These are phyloP conservation scores for Petunia axillaris DNA, from an alignment of 257 asterid genomes.

Conservation along the genomic window DNA sequence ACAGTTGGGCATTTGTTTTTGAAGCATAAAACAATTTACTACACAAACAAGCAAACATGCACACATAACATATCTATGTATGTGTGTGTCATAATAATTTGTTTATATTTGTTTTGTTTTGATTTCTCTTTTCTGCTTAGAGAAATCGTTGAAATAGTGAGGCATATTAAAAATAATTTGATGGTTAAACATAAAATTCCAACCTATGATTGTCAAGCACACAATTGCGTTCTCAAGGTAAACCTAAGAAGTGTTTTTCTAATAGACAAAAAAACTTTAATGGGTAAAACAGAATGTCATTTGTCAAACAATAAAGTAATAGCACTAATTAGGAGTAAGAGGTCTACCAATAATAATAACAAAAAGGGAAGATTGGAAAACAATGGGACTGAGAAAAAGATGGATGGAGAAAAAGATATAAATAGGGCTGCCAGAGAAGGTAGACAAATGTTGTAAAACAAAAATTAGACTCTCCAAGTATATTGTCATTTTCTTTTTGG, in stretches of 20 bases:
- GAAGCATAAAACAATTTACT: too few species aligned
- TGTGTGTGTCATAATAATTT: too few species aligned
- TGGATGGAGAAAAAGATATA: neutral
- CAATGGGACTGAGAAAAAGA: neutral
- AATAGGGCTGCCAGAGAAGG: neutral
- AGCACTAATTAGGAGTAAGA: neutral
- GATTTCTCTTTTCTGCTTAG: too few species aligned
- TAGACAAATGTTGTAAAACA: neutral
- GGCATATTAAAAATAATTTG: neutral
- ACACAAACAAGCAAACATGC: too few species aligned
- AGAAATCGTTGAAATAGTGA: too few species aligned
- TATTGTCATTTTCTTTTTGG: neutral
- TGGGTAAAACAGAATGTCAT: neutral
- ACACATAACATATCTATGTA: too few species aligned
- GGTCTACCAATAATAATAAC: neutral
- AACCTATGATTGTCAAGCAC: neutral
- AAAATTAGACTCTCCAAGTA: neutral
- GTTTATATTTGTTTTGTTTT: too few species aligned
- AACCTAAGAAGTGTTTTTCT: neutral
- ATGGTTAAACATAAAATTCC: neutral
- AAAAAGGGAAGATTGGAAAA: conserved; percentile 8
- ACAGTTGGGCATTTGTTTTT: too few species aligned
- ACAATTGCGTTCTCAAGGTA: neutral
- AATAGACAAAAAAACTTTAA: neutral
- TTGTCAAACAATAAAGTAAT: neutral